A percentile compares a stretch with the other conserved stretches of the same genome.
These are phyloP conservation scores for Centella asiatica DNA, from an alignment of 129 eudicot genomes.

Conservation along the genomic window DNA sequence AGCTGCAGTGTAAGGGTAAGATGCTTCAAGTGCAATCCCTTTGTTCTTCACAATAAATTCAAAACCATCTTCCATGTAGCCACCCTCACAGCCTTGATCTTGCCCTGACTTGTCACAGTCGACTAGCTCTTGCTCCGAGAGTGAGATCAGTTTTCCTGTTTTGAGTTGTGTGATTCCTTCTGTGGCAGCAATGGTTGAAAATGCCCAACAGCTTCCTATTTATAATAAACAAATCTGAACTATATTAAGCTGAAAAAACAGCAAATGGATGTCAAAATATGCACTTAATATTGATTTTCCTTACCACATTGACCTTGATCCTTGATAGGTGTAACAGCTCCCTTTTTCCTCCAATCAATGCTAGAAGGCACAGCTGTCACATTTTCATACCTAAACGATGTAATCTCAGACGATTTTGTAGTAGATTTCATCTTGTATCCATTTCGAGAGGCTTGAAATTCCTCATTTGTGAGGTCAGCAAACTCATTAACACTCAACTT, in stretches of 20 bases:
- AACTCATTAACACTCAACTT: too few relatives aligned
- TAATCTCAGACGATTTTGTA: too few relatives aligned
- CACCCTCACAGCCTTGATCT: constrained; percentile 3
- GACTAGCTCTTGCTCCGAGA: constrained; percentile 12
- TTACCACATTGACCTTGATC: background rate
- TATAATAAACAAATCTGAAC: too few relatives aligned
- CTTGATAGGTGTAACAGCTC: background rate
- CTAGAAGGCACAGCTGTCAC: background rate
- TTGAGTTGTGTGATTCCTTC: background rate
- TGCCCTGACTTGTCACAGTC: constrained; percentile 7
- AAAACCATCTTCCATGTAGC: background rate
- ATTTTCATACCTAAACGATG: background rate
- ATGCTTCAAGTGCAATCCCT: background rate
- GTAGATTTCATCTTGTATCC: too few relatives aligned
- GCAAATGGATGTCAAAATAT: too few relatives aligned
- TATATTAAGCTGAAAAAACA: too few relatives aligned
- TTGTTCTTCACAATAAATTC: background rate
- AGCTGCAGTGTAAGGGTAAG: constrained; percentile 2
- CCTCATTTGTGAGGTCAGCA: too few relatives aligned
- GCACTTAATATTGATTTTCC: background rate
- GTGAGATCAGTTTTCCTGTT: background rate
- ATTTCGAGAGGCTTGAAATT: too few relatives aligned
- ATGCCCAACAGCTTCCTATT: background rate
- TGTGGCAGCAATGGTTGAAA: background rate
- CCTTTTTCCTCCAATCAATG: background rate